phyloP scores from a whole-genome alignment of 257 asterid species.

The Striga asiatica region DNA sequence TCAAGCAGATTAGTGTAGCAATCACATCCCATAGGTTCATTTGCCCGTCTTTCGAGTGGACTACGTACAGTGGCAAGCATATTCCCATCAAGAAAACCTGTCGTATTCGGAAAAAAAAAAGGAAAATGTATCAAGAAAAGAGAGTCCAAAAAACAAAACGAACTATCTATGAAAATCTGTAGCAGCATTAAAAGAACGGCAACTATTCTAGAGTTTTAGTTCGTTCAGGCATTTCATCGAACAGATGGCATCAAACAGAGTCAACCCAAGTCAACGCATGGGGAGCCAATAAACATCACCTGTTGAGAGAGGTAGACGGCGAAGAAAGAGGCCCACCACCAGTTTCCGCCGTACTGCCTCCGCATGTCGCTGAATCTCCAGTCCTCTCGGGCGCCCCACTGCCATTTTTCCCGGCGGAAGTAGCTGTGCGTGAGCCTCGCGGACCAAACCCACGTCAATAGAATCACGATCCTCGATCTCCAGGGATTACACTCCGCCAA shows the following conservation, averaged over 20 bases:
- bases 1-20: constrained; percentile 43
- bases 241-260: constrained; percentile 8
- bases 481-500: constrained; percentile 30
- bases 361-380: constrained; percentile 82
- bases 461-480: constrained; percentile 55
- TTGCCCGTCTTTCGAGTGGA: constrained; percentile 43
- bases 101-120: too few species aligned
- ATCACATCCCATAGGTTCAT: constrained; percentile 47
- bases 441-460: constrained; percentile 78
- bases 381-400: constrained; percentile 88
- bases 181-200: not conserved
- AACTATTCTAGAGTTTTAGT: not conserved
- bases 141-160: too few species aligned
- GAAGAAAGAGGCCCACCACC: constrained; percentile 98
- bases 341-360: constrained; percentile 43
- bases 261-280: not conserved
- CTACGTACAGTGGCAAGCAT: constrained; percentile 64
- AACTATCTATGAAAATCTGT: constrained; percentile 75
- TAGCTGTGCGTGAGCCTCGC: constrained; percentile 75
- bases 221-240: constrained; percentile 25
- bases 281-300: constrained; percentile 25
- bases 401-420: constrained; percentile 94
- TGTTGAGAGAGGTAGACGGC: constrained; percentile 73
- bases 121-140: too few species aligned
- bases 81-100: constrained; percentile 78